Evolutionary conservation across 2,329 filamentous ascomycete species (phyloP), one percentile per base, ranked within the genome.

Genomic region (Phoma sp.): DNA sequence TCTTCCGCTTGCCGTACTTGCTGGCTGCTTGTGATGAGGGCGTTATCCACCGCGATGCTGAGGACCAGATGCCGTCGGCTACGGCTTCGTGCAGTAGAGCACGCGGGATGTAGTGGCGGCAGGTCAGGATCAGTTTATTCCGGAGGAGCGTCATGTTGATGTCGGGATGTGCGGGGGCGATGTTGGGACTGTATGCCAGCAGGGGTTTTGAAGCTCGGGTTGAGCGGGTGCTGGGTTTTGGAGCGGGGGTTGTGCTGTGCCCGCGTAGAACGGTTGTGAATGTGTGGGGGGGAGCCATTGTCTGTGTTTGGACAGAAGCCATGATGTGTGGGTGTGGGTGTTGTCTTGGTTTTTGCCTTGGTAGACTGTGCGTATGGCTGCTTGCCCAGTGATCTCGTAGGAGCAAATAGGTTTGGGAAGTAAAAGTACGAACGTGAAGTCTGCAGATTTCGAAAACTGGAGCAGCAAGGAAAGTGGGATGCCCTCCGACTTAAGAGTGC

Each of bases 251-350:
- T n/a, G 17, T 49, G 51, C 46, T 43, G 38, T 63, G 60, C 33
- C 57, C 57, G 4, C 62, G 61, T 23, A 66, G 53, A 34, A 66
- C 59, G 47, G 58, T 61, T 46, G 59, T 46, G 28, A 61, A 61
- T 52, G 55, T 67, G 54, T 49, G 47, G 53, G 65, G 55, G 36
- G 58, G 56, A 38, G 51, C 39, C 45, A 66, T 64, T n/a, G 62
- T 67, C 46, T 67, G 64, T n/a, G 62, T 67, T 47, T 66, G 62
- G 23, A 65, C 59, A n/a, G 62, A 62, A 25, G 62, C 62, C 64
- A 67, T 67, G 53, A 38, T 49, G 29, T 39, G 34, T 45, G 33
- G 25, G 17, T 34, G 9, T 17, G 7, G n/a, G n/a, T 17, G 30
- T 21, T 33, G 17, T 34, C n/a, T 17, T n/a, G n/a, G n/a, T 17